phyloP scores from a whole-genome alignment of 495 filamentous ascomycete genomes.

The Acidomyces sp. region DNA sequence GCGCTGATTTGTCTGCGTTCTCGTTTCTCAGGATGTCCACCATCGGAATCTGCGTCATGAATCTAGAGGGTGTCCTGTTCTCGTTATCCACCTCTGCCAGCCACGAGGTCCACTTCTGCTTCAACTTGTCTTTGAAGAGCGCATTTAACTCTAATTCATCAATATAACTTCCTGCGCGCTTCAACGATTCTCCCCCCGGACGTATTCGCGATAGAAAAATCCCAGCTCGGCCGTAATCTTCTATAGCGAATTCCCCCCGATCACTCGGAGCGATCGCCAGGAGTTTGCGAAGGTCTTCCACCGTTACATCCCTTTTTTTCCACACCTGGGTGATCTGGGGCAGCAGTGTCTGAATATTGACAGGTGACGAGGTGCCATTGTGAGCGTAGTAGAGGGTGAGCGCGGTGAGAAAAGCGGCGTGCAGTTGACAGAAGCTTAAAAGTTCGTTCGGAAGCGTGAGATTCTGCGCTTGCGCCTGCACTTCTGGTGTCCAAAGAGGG shows the following conservation, averaged over 20 bases:
- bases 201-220: slow-evolving; percentile 33
- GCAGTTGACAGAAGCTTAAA: slow-evolving; percentile 40
- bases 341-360: slow-evolving; percentile 43
- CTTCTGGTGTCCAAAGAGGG: slow-evolving; percentile 9
- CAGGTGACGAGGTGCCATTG: slow-evolving; percentile 46
- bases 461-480: neutral
- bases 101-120: slow-evolving; percentile 34
- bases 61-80: slow-evolving; percentile 23
- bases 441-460: slow-evolving; percentile 39
- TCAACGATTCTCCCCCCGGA: slow-evolving; percentile 32
- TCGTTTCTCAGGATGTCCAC: slow-evolving; percentile 38
- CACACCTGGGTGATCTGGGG: slow-evolving; percentile 44
- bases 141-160: slow-evolving; percentile 44
- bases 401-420: slow-evolving; percentile 1
- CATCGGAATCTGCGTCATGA: slow-evolving; percentile 42
- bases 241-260: slow-evolving; percentile 33
- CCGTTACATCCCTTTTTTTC: slow-evolving; percentile 44
- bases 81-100: slow-evolving; percentile 12
- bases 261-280: slow-evolving; percentile 5
- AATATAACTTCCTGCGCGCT: slow-evolving; percentile 32
- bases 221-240: slow-evolving; percentile 46
- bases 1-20: slow-evolving; percentile 33
- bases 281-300: slow-evolving; percentile 40
- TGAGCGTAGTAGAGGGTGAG: slow-evolving; percentile 43
- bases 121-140: slow-evolving; percentile 39